A percentile compares a stretch with the other conserved stretches of the same genome.
phyloP scores from a whole-genome alignment of 257 asterid species.

The Cordia subcordata region DNA sequence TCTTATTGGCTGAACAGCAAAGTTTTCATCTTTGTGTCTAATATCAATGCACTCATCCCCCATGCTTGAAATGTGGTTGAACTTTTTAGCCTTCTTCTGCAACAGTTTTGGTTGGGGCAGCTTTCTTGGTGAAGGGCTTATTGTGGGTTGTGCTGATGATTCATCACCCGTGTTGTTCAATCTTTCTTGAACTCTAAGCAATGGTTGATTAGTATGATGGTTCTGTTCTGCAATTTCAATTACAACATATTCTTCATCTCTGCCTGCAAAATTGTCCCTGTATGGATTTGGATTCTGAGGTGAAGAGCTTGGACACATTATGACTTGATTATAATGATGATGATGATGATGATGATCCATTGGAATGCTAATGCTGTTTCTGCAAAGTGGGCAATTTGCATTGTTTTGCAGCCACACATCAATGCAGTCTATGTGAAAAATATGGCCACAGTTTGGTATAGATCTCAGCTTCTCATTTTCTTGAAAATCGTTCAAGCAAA shows the following conservation, averaged over 20 bases:
- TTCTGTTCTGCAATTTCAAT: constrained; percentile 48
- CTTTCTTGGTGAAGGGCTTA: constrained; percentile 35
- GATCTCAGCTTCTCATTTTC: constrained; percentile 58
- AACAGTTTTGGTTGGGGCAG: too few species aligned
- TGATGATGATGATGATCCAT: constrained; percentile 26
- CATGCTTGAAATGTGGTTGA: constrained; percentile 7
- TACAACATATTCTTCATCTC: constrained; percentile 74
- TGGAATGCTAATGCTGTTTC: constrained; percentile 53
- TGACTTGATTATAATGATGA: too few species aligned
- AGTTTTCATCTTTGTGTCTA: constrained; percentile 56
- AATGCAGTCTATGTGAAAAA: constrained; percentile 81
- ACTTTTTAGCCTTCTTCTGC: constrained; percentile 28
- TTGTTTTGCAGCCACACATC: constrained; percentile 91
- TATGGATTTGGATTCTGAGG: constrained; percentile 21
- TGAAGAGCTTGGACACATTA: constrained; percentile 27
- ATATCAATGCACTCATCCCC: constrained; percentile 52
- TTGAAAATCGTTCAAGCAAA: constrained; percentile 70
- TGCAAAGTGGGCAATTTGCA: constrained; percentile 84
- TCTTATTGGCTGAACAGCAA: constrained; percentile 57
- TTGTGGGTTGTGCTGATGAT: constrained; percentile 5
- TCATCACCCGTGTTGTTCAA: too few species aligned
- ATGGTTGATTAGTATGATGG: constrained; percentile 10
- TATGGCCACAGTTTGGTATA: constrained; percentile 67
- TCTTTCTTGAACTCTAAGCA: constrained; percentile 21
- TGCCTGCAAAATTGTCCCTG: constrained; percentile 12